Base-by-base conservation (phyloP, 2,329 filamentous ascomycete genomes). In the Stromatinia cepivora region DNA sequence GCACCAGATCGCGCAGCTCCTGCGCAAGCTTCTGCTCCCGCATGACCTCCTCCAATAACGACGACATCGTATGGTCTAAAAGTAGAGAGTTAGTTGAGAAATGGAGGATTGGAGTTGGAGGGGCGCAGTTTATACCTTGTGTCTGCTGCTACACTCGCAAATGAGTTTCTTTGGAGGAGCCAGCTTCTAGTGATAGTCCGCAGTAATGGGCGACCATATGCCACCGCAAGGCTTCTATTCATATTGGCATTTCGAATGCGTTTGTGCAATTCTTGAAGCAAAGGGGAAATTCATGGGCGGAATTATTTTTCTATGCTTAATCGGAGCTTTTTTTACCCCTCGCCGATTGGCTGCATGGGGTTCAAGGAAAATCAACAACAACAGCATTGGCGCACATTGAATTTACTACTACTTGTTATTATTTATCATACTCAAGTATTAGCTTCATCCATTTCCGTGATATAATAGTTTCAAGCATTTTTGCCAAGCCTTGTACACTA, bases 21-120 rank as follows among this genome's bases (percentile, higher is more conserved):
- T 15, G 95, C 90, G 73, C 92, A 94, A 70, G 95, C 95, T 84
- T 99, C 95, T 66, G 93, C 92, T 62, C 95, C 95, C 69, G 95
- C 95, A 83, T 99, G 95, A 39, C 95, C 95, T 71, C 95, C 95
- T 67, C 95, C 95, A 72, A 99, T 93, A 2, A 99, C 94, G 48
- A 99, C 85, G 63, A 99, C 95, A 86, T 99, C 94, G 78, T 92
- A 96, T 8, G 73, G 73, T 42, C 77, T 78, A 42, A 17, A 36
- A 20, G 45, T 56, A 36, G 36, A 46, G 5, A 42, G 10, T 50
- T 45, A 46, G 42, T 61, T 52, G 13, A 8, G 13, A 11, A 36
- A 15, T 48, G 15, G 57, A 63, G 36, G 34, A 22, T 61, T 25
- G 64, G 28, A n/a, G 4, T 25, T 45, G n/a, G 50, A 31, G 52